Base-by-base conservation (phyloP, 139 green algal species). In the Ettlia oleoabundans region DNA sequence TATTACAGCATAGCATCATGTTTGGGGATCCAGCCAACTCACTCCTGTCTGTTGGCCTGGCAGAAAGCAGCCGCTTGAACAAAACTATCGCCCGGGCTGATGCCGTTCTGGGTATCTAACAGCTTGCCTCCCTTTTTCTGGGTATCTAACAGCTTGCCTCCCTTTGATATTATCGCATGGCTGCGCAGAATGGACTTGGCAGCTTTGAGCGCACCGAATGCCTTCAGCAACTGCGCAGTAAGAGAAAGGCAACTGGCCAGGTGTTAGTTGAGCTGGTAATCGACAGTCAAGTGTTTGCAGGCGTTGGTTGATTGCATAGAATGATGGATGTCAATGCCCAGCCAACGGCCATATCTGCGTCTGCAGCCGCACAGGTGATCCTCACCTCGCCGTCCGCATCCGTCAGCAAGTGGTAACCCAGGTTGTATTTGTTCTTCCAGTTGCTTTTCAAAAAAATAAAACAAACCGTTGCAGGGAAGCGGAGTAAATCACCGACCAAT, bases 401-500 rank as follows among this genome's bases (percentile, higher is more conserved):
- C 5, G 74, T 87, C 69, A 91, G 86, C 76, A 91, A 63, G 80
- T 81, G 68, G 77, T 85, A 91, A 0, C 62, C 76, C 66, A 91
- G 66, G 9, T 61, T 37, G 26, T 88, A 82, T 78, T 91, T 90
- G 28, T 32, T 71, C 53, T 90, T 84, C 87, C 87, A 91, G 68
- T 82, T 90, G 10, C 19, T 68, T 69, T 87, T 32, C 38, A 40
- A 47, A 47, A 32, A 4, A 10, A 18, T 5, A 42, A 47, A 2
- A 13, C n/a, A n/a, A 78, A n/a, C n/a, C n/a, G n/a, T n/a, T n/a
- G n/a, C n/a, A n/a, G n/a, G n/a, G n/a, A n/a, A n/a, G n/a, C n/a
- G n/a, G n/a, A n/a, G n/a, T n/a, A n/a, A n/a, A n/a, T n/a, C n/a
- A n/a, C n/a, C n/a, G n/a, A n/a, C n/a, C n/a, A n/a, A n/a, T n/a